Percentiles rank a stretch among this genome's conserved stretches.
Conservation (phyloP, 352 stramenopile genomes). For the Peronosclerospora sorghi region DNA sequence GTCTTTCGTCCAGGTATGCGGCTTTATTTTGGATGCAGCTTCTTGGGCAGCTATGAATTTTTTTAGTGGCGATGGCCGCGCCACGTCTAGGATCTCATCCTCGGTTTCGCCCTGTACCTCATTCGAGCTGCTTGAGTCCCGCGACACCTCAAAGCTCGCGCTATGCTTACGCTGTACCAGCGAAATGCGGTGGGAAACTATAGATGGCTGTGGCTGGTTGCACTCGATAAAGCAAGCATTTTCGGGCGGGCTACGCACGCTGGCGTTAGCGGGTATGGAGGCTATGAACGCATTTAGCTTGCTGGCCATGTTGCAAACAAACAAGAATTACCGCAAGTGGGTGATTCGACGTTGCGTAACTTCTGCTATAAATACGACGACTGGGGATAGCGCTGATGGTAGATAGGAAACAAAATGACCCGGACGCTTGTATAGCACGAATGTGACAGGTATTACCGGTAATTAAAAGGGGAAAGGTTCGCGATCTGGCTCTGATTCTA, state of each 20-base stretch:
- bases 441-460: too few species aligned
- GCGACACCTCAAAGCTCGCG: too few species aligned
- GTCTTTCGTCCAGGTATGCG: conserved; percentile 7
- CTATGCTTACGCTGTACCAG: conserved; percentile 16
- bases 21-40: conserved; percentile 7
- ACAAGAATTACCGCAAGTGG: too few species aligned
- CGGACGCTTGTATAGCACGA: too few species aligned
- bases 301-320: conserved; percentile 24
- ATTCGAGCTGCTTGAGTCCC: conserved; percentile 16
- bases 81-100: conserved; percentile 5
- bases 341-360: too few species aligned
- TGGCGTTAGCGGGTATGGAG: conserved; percentile 47
- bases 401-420: too few species aligned
- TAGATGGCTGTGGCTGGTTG: conserved; percentile 33
- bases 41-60: conserved; percentile 22
- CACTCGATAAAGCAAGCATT: too few species aligned
- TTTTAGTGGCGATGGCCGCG: conserved; percentile 12
- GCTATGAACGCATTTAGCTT: conserved; percentile 76
- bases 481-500: too few species aligned
- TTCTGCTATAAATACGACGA: background rate
- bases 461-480: too few species aligned
- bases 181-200: conserved; percentile 14
- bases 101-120: conserved; percentile 14
- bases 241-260: conserved; percentile 19
- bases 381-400: too few species aligned